phyloP scores from a whole-genome alignment of 2,329 filamentous ascomycete species.

The Penicillium janthinellum region DNA sequence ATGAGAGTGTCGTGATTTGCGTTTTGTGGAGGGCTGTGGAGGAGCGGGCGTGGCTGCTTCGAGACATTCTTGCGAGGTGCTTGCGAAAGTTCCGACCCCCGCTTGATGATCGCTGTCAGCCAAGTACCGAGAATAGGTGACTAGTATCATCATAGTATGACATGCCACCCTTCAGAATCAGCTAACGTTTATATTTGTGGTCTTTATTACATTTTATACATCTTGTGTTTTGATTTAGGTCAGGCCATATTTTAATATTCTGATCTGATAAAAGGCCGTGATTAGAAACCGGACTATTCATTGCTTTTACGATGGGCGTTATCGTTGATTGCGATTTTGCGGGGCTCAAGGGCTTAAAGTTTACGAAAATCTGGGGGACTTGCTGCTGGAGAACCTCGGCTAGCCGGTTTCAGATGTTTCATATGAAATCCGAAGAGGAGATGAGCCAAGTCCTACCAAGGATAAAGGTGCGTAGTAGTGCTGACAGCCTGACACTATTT shows the following conservation, averaged over 20 bases:
- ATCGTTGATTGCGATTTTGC: not conserved
- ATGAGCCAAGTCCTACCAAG: not conserved
- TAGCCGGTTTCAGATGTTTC: not conserved
- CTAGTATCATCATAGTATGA: not conserved
- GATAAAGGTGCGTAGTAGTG: not conserved
- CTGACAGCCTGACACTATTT: not conserved
- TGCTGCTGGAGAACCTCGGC: not conserved
- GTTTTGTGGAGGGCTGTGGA: not conserved
- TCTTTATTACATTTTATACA: not conserved
- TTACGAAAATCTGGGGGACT: not conserved
- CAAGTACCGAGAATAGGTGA: not conserved
- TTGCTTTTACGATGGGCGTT: not conserved
- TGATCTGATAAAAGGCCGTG: not conserved
- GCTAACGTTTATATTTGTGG: too few species aligned
- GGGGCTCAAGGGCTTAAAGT: not conserved
- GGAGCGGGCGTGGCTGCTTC: conserved; percentile 7
- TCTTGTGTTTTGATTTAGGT: not conserved
- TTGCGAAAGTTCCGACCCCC: not conserved
- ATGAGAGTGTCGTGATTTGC: conserved; percentile 1
- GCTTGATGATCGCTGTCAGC: not conserved
- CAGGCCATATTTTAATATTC: not conserved
- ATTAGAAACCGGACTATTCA: not conserved
- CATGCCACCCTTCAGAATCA: too few species aligned
- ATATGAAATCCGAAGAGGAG: not conserved
- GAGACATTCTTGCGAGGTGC: conserved; percentile 22